These are phyloP conservation scores for Psidium guajava DNA, from an alignment of 345 rosid genomes.

Conservation along the genomic window DNA sequence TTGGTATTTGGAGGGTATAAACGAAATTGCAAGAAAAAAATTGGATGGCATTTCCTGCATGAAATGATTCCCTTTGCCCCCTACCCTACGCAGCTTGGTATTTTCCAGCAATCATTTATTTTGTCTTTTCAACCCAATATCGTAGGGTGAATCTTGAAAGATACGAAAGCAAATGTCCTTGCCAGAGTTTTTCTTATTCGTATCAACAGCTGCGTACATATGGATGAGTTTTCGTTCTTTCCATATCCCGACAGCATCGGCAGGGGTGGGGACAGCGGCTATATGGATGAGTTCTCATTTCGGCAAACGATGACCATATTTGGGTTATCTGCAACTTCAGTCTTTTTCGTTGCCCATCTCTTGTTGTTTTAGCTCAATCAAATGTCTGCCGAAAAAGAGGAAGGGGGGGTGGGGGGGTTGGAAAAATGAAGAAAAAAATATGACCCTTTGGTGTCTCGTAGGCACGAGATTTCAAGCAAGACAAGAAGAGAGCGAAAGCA, in stretches of 20 bases:
- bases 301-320: background rate
- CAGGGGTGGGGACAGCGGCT: background rate
- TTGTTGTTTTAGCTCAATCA: background rate
- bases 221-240: background rate
- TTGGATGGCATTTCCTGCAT: too few species aligned
- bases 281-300: background rate
- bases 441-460: background rate
- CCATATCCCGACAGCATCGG: background rate
- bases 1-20: too few species aligned
- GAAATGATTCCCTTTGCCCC: too few species aligned
- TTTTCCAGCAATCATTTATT: too few species aligned
- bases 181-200: too few species aligned
- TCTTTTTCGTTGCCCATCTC: background rate
- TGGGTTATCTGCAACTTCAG: background rate
- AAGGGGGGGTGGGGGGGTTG: too few species aligned
- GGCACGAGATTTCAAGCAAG: background rate
- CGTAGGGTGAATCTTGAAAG: too few species aligned
- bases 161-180: too few species aligned
- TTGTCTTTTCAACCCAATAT: too few species aligned
- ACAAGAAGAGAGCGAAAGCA: background rate
- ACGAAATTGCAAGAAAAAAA: too few species aligned
- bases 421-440: background rate
- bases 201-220: background rate
- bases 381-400: background rate
- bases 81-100: too few species aligned